Evolutionary conservation across 2,329 filamentous ascomycete genomes (phyloP).

Genomic region (Arthrobotrys iridis): DNA sequence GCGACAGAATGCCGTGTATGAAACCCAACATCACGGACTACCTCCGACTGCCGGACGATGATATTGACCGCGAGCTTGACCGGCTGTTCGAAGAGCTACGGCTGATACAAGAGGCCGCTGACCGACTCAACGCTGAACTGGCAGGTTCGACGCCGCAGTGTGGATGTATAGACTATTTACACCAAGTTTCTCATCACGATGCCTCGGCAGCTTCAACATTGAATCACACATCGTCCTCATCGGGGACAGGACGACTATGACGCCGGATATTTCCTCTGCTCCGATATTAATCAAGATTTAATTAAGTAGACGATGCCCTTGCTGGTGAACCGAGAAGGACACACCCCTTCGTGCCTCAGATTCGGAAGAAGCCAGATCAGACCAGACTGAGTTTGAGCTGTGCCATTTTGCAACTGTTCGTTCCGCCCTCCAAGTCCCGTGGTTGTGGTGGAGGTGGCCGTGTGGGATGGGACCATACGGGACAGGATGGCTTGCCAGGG

Average conservation of each 20-base stretch:
- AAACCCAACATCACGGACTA: constrained; percentile 15
- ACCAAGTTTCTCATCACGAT: not conserved
- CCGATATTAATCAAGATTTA: constrained; percentile 22
- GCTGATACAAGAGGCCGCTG: constrained; percentile 22
- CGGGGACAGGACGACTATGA: not conserved
- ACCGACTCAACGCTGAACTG: constrained; percentile 14
- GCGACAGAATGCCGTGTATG: constrained; percentile 33
- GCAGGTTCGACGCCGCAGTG: not conserved
- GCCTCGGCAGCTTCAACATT: not conserved
- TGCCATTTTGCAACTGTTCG: not conserved
- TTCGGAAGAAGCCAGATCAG: not conserved
- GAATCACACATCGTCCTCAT: not conserved
- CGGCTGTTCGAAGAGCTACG: constrained; percentile 29
- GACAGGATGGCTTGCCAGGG: constrained; percentile 22
- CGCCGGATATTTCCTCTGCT: constrained; percentile 32
- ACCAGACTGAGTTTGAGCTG: not conserved
- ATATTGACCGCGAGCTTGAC: constrained; percentile 26
- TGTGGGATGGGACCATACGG: not conserved
- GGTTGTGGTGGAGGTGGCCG: not conserved
- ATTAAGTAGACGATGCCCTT: constrained; percentile 12
- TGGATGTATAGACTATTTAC: not conserved
- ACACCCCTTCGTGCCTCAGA: not conserved
- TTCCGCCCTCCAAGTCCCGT: not conserved
- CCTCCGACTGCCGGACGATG: constrained; percentile 26
- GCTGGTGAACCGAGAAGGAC: too few relatives aligned